Base-by-base conservation (phyloP, 2,329 filamentous ascomycete genomes). In the Xylaria sp. region DNA sequence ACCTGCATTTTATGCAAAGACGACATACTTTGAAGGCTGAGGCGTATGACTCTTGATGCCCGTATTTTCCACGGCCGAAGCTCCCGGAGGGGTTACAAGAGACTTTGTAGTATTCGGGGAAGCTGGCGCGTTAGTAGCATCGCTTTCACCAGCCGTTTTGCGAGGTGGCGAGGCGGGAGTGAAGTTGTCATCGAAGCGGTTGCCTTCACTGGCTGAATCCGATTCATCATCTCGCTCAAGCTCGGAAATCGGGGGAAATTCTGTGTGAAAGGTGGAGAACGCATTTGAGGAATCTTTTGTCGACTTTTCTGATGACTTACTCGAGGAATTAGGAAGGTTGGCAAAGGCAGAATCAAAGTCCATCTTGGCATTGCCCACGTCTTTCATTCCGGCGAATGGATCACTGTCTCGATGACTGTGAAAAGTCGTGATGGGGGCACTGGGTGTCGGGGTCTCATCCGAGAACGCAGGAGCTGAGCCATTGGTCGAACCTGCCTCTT, bases 171-270 rank as follows among this genome's bases (percentile, higher is more conserved):
- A 86, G 1, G 88, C 86, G 15, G 92, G 89, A 0, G 92, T 90
- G 78, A 98, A 98, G 79, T 97, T 91, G 77, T 99, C 96, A 59
- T 97, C 95, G 77, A 98, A 98, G 0, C 94, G 93, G 49, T 93
- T 93, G 58, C 88, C 88, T 57, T 93, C 92, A 68, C 89, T 92
- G 63, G 90, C 91, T 36, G 90, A 91, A 67, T 97, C 93, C 36
- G 92, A 94, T n/a, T 97, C 91, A 28, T 95, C 93, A 66, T 94
- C 92, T 36, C 89, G 87, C 70, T 92, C 91, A 66, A 97, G 82
- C 78, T 95, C 93, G n/a, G 91, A 90, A 68, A 98, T 97, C 0
- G 95, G 96, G 38, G 96, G 96, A 77, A 98, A 98, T 78, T 98
- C 96, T 26, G 89, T 86, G 76, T 90, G 87, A 74, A 93, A 92